phyloP scores from a whole-genome alignment of 2,329 filamentous ascomycete genomes.

The Xylariaceae sp. region DNA sequence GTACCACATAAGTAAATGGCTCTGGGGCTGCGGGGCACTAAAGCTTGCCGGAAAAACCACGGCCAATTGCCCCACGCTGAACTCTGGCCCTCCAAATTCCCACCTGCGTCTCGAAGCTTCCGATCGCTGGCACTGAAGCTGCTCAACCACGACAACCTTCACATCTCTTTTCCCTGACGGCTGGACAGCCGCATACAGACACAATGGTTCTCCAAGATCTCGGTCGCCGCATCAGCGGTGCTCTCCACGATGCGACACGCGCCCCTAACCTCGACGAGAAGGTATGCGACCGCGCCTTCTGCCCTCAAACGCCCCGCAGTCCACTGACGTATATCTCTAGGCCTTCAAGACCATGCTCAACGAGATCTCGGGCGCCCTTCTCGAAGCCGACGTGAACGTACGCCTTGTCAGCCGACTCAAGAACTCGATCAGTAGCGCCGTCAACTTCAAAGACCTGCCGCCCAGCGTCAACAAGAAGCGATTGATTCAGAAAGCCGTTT shows the following conservation, averaged over 20 bases:
- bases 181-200: slow-evolving; percentile 8
- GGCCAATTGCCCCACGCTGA: too few species aligned
- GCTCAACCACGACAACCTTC: too few species aligned
- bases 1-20: too few species aligned
- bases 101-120: too few species aligned
- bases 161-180: neutral
- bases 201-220: slow-evolving; percentile 98
- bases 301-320: slow-evolving; percentile 9
- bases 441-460: slow-evolving; percentile 93
- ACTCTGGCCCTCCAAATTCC: too few species aligned
- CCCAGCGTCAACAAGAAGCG: slow-evolving; percentile 97
- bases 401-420: slow-evolving; percentile 86
- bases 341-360: slow-evolving; percentile 98
- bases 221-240: slow-evolving; percentile 95
- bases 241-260: slow-evolving; percentile 87
- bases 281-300: slow-evolving; percentile 41
- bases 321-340: slow-evolving; percentile 43
- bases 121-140: too few species aligned
- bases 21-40: too few species aligned
- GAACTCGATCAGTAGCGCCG: slow-evolving; percentile 83
- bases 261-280: slow-evolving; percentile 95
- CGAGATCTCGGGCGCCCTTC: slow-evolving; percentile 91
- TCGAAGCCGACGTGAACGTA: slow-evolving; percentile 97
- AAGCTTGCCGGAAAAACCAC: too few species aligned
- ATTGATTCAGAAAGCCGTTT: slow-evolving; percentile 95